Evolutionary conservation across 2,329 filamentous ascomycete species (phyloP), one percentile per base, ranked within the genome.

Genomic region (Neopestalotiopsis rosae): DNA sequence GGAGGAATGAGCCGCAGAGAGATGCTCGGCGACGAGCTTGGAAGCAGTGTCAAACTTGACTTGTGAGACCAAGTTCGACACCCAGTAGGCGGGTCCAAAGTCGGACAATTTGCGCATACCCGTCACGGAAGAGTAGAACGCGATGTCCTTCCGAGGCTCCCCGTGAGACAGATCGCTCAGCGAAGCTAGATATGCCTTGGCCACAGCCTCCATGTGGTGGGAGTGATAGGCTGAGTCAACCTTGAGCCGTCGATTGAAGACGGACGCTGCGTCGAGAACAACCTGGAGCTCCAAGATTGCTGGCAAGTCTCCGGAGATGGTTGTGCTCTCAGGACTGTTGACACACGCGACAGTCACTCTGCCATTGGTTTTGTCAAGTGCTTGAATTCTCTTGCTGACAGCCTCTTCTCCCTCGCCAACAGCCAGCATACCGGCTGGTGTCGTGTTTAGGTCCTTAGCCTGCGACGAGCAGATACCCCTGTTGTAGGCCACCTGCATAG

Each of bases 251-350:
- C 63, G 40, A 1, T 42, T 24, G 38, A 66, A 38, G 4, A 57
- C n/a, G 64, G 68, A 5, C 17, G 2, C n/a, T 56, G 3, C 10
- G 30, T 10, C 14, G 40, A 45, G 20, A 71, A 28, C 24, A 28
- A 28, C 24, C 32, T 13, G 28, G 14, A 2, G 28, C 34, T 28
- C 7, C 68, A 17, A 5, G 58, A 42, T 2, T 20, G 58, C 20
- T 64, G 1, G 67, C 2, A 65, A 38, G 40, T 75, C 72, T 1
- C 79, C 79, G 0, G 78, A 77, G 0, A 81, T 2, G 0, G 79
- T 81, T 1, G 76, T 66, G 24, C 74, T 80, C 0, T 66, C 24
- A 0, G 77, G 76, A 12, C 74, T 77, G 67, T 81, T 81, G 10
- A 77, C 59, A 34, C 77, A 74, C 3, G 75, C 74, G 0, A 75